Base-by-base conservation (phyloP, 805 yeast genomes). In the Lipomyces japonicus region DNA sequence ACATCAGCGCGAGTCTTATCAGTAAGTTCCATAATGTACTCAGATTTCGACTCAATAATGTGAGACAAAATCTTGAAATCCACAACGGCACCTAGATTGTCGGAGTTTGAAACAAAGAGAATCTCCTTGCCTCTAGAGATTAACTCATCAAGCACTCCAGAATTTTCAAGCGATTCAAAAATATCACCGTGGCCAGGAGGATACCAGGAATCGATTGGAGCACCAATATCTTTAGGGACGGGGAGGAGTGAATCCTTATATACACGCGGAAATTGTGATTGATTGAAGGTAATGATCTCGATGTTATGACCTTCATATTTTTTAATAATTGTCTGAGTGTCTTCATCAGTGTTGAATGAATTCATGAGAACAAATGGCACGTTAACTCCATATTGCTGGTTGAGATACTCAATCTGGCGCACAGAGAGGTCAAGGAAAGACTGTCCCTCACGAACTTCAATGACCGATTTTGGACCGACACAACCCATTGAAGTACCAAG, bases 131-230 rank as follows among this genome's bases (percentile, higher is more conserved):
- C 98, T 67, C 87, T 91, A 46, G 83, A 87, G 57, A 93, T 75
- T 59, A 93, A 78, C 55, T 84, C 81, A 53, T 93, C 97, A 60
- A 93, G 77, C 66, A 91, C 93, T 53, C 98, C 98, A 10, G 95
- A 83, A 50, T 86, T 80, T 53, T 85, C 82, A 65, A 93, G 75
- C 21, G 93, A 75, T 74, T 93, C 98, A 61, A 90, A 93, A 69
- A 93, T 74, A 72, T 93, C 98, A 72, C 98, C 98, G 71, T 93
- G 98, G 46, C 98, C 98, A n/a, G 98, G 98, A 44, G 98, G 98
- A 68, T 93, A 93, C 98, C 98, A 93, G 50, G 86, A 76, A 63
- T 87, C 91, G 61, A 86, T 76, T 38, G 76, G 75, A 64, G 88
- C 95, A 53, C 83, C 82, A 58, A 68, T 77, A 31, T 78, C 66